Evolutionary conservation across 2,329 filamentous ascomycete genomes (phyloP).

Genomic region (Ascochyta pisi): DNA sequence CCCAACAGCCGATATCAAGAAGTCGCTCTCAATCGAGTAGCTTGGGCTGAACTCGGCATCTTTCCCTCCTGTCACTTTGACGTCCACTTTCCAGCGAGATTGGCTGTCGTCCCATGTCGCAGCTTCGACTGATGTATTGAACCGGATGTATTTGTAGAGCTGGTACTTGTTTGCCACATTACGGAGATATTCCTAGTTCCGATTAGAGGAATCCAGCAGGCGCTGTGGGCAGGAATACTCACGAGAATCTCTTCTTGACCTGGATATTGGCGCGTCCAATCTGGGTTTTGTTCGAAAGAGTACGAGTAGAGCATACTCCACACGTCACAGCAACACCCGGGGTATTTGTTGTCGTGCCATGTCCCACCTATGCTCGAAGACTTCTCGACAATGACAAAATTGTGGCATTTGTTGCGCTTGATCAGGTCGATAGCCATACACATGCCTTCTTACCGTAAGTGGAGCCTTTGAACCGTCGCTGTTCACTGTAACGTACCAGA

Average conservation of each 20-base stretch:
- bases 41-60: constrained; percentile 60
- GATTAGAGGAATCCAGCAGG: not conserved
- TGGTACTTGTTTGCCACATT: constrained; percentile 61
- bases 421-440: constrained; percentile 66
- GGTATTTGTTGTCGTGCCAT: constrained; percentile 64
- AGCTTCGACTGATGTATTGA: constrained; percentile 62
- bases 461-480: not conserved
- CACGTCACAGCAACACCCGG: constrained; percentile 63
- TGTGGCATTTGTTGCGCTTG: constrained; percentile 58
- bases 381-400: constrained; percentile 66
- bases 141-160: constrained; percentile 64
- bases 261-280: constrained; percentile 65
- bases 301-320: constrained; percentile 65
- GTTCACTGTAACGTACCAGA: constrained; percentile 48
- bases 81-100: constrained; percentile 60
- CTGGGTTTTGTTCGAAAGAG: constrained; percentile 66
- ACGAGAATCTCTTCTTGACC: constrained; percentile 67
- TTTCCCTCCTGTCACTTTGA: constrained; percentile 59
- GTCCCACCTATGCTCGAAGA: constrained; percentile 61
- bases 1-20: constrained; percentile 65
- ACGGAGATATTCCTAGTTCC: constrained; percentile 57
- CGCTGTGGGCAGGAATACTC: constrained; percentile 6
- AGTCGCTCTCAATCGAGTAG: constrained; percentile 63
- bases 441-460: constrained; percentile 49
- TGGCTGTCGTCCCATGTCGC: constrained; percentile 62